Evolutionary conservation across 1,139 yeast genomes (phyloP).

Genomic region (Candida dubliniensis): DNA sequence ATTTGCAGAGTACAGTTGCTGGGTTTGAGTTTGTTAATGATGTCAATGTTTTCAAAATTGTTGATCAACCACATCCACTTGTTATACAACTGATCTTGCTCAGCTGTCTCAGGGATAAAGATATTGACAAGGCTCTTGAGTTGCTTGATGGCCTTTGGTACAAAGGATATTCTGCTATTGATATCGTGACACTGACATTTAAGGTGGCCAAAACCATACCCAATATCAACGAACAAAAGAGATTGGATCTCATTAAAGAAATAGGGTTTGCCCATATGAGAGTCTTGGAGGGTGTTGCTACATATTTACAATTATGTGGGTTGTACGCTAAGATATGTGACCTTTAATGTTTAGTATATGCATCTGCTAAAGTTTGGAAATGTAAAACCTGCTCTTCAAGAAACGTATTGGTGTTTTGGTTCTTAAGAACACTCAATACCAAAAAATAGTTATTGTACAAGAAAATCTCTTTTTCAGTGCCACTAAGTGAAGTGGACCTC

Average conservation of each 20-base stretch:
- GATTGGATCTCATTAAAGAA: slow-evolving; percentile 77
- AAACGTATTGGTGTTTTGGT: slow-evolving; percentile 47
- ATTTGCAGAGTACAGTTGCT: slow-evolving; percentile 88
- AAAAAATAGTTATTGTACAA: slow-evolving; percentile 73
- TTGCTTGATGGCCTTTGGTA: slow-evolving; percentile 73
- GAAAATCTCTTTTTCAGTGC: slow-evolving; percentile 62
- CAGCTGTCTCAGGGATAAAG: slow-evolving; percentile 47
- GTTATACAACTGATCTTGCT: slow-evolving; percentile 73
- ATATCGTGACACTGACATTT: slow-evolving; percentile 87
- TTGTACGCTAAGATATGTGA: slow-evolving; percentile 65
- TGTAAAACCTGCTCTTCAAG: slow-evolving; percentile 61
- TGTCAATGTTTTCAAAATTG: slow-evolving; percentile 90
- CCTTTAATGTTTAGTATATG: slow-evolving; percentile 40
- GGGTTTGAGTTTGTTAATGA: slow-evolving; percentile 91
- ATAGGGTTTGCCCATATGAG: slow-evolving; percentile 92
- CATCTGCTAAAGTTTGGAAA: slow-evolving; percentile 60
- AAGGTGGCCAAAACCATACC: slow-evolving; percentile 78
- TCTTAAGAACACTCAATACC: slow-evolving; percentile 48
- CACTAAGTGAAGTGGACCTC: slow-evolving; percentile 50
- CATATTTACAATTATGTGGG: slow-evolving; percentile 83
- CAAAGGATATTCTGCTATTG: slow-evolving; percentile 92
- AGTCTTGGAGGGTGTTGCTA: slow-evolving; percentile 87
- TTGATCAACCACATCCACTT: slow-evolving; percentile 94
- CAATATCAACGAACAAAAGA: slow-evolving; percentile 61
- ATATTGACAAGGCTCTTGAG: slow-evolving; percentile 67